phyloP scores from a whole-genome alignment of 164 flowering plant species.

The Umbilicus rupestris region DNA sequence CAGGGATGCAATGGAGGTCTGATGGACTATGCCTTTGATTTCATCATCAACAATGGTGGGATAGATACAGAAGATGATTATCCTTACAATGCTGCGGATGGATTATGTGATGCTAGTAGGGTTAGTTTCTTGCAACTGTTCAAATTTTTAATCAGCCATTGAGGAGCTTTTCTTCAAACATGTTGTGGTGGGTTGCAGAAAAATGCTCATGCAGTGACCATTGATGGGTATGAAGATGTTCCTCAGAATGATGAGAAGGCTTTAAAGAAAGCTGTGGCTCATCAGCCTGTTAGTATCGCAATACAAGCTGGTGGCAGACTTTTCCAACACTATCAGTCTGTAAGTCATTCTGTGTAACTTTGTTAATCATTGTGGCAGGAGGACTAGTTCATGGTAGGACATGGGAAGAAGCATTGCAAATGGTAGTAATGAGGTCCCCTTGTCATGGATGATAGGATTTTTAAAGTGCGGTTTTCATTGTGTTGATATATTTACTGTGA shows the following conservation, averaged over 20 bases:
- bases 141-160: background rate
- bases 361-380: background rate
- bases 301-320: conserved; percentile 47
- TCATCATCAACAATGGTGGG: conserved; percentile 34
- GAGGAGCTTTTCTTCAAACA: background rate
- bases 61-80: conserved; percentile 35
- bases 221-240: conserved; percentile 46
- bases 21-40: conserved; percentile 38
- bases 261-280: conserved; percentile 36
- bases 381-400: no score
- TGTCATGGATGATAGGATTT: no score
- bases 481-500: background rate
- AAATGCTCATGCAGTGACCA: conserved; percentile 34
- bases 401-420: no score
- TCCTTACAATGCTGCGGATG: conserved; percentile 28
- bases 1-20: conserved; percentile 41
- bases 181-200: conserved; percentile 19
- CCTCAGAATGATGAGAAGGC: conserved; percentile 37
- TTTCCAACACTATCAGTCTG: conserved; percentile 44
- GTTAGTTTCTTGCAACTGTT: conserved; percentile 12
- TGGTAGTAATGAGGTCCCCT: no score
- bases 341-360: conserved; percentile 9
- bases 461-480: no score
- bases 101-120: conserved; percentile 23
- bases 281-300: conserved; percentile 44